Conservation (phyloP, 1,284 basidiomycete species). For the Mycena citricolor region DNA sequence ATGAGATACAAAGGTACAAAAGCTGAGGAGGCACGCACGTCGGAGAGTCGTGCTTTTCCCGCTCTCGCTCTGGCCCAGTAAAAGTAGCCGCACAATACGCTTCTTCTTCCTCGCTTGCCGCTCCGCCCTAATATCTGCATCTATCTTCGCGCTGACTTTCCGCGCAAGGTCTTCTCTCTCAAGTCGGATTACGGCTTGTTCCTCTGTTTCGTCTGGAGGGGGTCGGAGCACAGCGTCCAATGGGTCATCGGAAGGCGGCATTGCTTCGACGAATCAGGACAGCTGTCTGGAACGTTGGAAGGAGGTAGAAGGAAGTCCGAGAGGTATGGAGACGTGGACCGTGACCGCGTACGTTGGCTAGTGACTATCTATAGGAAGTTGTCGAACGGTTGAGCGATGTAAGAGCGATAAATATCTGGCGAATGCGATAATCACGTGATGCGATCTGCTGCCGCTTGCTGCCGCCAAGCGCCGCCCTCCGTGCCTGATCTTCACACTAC, state of each 20-base stretch:
- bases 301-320: too few species aligned
- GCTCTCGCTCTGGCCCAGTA: conserved; percentile 75
- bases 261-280: too few species aligned
- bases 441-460: too few species aligned
- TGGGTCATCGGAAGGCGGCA: conserved; percentile 48
- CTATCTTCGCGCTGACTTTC: conserved; percentile 62
- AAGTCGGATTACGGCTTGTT: conserved; percentile 50
- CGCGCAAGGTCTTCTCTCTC: conserved; percentile 61
- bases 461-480: too few species aligned
- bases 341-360: too few species aligned
- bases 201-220: conserved; percentile 59
- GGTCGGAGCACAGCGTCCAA: conserved; percentile 61
- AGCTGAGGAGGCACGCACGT: conserved; percentile 46
- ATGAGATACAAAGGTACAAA: conserved; percentile 8
- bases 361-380: too few species aligned
- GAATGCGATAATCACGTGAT: too few species aligned
- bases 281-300: too few species aligned
- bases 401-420: too few species aligned
- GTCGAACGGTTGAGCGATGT: too few species aligned
- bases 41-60: conserved; percentile 78
- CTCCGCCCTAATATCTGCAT: conserved; percentile 66
- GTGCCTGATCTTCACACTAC: too few species aligned
- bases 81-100: conserved; percentile 60
- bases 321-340: too few species aligned
- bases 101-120: conserved; percentile 58